Evolutionary conservation across 2,329 filamentous ascomycete genomes (phyloP).

Genomic region (Cercospora beticola): DNA sequence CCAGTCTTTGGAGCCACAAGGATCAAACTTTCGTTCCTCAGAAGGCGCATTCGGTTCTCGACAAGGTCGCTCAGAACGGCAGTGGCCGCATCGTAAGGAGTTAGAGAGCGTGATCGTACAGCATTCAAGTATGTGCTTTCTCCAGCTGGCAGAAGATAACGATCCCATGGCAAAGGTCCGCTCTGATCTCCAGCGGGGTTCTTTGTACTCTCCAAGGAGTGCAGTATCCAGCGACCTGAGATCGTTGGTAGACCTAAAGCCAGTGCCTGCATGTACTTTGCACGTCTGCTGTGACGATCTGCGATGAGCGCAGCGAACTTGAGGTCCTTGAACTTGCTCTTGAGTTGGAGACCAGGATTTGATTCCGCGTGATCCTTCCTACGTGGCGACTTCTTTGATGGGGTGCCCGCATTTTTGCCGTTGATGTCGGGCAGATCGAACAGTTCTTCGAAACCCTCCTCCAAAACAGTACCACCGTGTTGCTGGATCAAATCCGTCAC

Average conservation of each 20-base stretch:
- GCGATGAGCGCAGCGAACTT: slow-evolving; percentile 85
- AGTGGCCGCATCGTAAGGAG: slow-evolving; percentile 57
- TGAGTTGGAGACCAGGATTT: slow-evolving; percentile 47
- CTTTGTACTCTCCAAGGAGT: slow-evolving; percentile 56
- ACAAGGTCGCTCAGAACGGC: slow-evolving; percentile 61
- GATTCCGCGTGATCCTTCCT: background rate
- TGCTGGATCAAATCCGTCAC: slow-evolving; percentile 64
- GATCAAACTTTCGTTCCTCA: slow-evolving; percentile 65
- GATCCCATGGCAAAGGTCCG: slow-evolving; percentile 70
- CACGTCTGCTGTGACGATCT: slow-evolving; percentile 78
- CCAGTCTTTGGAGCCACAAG: slow-evolving; percentile 64
- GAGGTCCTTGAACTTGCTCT: slow-evolving; percentile 50
- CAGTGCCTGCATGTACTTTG: slow-evolving; percentile 92
- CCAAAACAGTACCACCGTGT: slow-evolving; percentile 70
- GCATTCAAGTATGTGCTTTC: slow-evolving; percentile 74
- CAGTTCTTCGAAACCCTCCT: slow-evolving; percentile 76
- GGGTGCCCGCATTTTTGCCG: slow-evolving; percentile 24
- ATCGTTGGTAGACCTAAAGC: slow-evolving; percentile 86
- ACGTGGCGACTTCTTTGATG: slow-evolving; percentile 28
- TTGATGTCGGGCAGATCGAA: slow-evolving; percentile 57
- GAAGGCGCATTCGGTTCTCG: slow-evolving; percentile 40
- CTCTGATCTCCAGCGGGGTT: slow-evolving; percentile 32
- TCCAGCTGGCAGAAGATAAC: slow-evolving; percentile 83
- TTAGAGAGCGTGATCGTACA: slow-evolving; percentile 70
- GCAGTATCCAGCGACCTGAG: slow-evolving; percentile 74